Percentiles rank a stretch among this genome's conserved stretches.
These are phyloP conservation scores for Chlorella variabilis DNA, from an alignment of 163 green algal genomes.

Conservation along the genomic window DNA sequence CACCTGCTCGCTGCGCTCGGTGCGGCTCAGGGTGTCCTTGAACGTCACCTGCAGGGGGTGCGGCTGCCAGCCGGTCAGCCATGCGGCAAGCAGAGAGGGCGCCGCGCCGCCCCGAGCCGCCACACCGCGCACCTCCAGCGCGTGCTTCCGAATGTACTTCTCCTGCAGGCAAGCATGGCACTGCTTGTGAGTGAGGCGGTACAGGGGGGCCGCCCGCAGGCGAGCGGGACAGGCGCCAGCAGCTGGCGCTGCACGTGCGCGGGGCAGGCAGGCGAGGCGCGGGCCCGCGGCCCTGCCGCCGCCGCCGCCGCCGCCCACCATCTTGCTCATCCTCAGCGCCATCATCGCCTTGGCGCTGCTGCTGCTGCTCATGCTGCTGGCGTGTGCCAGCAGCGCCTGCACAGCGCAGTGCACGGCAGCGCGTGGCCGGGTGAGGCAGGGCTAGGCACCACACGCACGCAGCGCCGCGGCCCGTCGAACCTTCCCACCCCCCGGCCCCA, in stretches of 20 bases:
- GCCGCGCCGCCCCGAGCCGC: too few species aligned
- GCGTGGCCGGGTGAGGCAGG: too few species aligned
- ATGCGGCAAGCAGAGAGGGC: too few species aligned
- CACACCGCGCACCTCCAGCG: conserved; percentile 49
- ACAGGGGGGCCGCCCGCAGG: neutral
- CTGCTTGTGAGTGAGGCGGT: too few species aligned
- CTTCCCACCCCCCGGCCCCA: too few species aligned
- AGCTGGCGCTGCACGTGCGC: too few species aligned
- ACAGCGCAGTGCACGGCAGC: neutral
- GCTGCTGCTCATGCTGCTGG: conserved; percentile 13
- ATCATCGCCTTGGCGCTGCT: conserved; percentile 1
- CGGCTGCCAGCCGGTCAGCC: too few species aligned
- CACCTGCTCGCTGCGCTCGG: conserved; percentile 43
- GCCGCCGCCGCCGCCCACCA: neutral
- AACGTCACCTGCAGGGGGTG: conserved; percentile 56
- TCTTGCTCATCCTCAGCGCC: conserved; percentile 22
- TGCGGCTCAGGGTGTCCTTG: conserved; percentile 54
- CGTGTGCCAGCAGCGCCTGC: neutral
- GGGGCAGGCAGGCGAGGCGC: too few species aligned
- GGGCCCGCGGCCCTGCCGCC: too few species aligned
- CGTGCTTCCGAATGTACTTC: conserved; percentile 74
- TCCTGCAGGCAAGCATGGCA: conserved; percentile 58
- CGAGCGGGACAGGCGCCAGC: too few species aligned
- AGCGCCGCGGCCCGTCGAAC: too few species aligned
- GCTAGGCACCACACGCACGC: too few species aligned